Base-by-base conservation (phyloP, 2,329 filamentous ascomycete species). In the Colletotrichum echinochloae region DNA sequence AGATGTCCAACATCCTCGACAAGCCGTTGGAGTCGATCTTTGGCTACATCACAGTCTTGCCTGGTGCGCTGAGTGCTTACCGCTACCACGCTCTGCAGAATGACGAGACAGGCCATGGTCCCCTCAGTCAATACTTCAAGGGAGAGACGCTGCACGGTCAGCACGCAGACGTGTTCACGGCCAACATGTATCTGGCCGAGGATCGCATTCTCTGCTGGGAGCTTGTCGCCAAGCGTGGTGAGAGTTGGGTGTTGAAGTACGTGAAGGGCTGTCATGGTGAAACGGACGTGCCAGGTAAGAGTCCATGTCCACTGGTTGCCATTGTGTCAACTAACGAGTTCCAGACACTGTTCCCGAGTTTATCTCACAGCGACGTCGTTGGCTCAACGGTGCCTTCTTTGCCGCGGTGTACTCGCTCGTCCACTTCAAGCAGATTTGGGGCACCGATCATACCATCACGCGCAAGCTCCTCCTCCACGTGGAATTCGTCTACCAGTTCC, bases 311-410 rank as follows among this genome's bases (percentile, higher is more conserved):
- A n/a, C 61, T 1, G 23, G 49, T 39, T 60, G 49, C 57, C 20
- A 44, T 49, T 26, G 6, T 26, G 6, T 5, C 23, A 62, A 26
- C 59, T 70, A 73, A 81, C 70, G 23, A n/a, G 74, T 33, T 3
- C 28, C 76, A 93, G 96, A 99, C 80, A 83, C 93, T 11, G 93
- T 99, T 2, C 95, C 97, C 1, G 96, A 99, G 77, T 99, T 99
- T 78, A 95, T 99, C 77, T 98, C 95, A 0, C 96, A 99, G 78
- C 92, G 96, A 78, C 90, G 96, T 78, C 90, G 96, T 81, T 99
- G 96, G 96, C 90, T 99, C 72, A 99, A 99, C 79, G 96, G 96
- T 78, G 96, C 96, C 74, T 99, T 99, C 85, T 99, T 99, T 79
- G 97, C 96, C 0, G 96, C 96, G 52, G 95, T 98, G 62, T 99